Percentiles rank a stretch among this genome's conserved stretches.
Conservation (phyloP, 305 asterid species). For the Euphrasia arctica region DNA sequence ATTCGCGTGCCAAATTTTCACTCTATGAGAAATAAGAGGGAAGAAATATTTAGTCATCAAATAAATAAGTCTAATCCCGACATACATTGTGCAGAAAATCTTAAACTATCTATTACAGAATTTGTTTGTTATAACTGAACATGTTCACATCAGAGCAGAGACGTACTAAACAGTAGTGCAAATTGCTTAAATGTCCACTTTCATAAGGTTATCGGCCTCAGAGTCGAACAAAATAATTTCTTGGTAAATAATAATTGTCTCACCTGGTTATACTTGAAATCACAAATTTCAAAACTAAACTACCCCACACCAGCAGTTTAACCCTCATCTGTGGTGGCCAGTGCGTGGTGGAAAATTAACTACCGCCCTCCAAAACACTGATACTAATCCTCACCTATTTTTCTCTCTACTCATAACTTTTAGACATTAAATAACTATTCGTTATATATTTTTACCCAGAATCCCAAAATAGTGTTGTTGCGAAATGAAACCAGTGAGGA, state of each 20-base stretch:
- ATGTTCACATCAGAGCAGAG: constrained; percentile 3
- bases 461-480: neutral
- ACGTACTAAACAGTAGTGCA: too few relatives aligned
- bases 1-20: constrained; percentile 72
- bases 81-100: constrained; percentile 6
- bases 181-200: neutral
- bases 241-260: too few relatives aligned
- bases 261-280: neutral
- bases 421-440: constrained; percentile 22
- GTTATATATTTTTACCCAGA: constrained; percentile 3
- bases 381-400: neutral
- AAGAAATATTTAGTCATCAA: constrained; percentile 13
- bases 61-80: constrained; percentile 17
- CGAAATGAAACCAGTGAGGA: constrained; percentile 14
- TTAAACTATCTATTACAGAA: neutral
- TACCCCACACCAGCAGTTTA: too few relatives aligned
- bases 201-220: neutral
- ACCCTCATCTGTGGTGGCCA: neutral
- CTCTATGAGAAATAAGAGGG: constrained; percentile 40
- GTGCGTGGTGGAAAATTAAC: too few relatives aligned
- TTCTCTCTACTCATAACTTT: neutral
- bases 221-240: neutral
- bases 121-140: neutral
- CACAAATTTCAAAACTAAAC: neutral
- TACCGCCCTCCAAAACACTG: too few relatives aligned